Percentiles rank a stretch among this genome's conserved stretches.
Conservation (phyloP, 2,329 filamentous ascomycete genomes). For the Fusarium ramigenum region DNA sequence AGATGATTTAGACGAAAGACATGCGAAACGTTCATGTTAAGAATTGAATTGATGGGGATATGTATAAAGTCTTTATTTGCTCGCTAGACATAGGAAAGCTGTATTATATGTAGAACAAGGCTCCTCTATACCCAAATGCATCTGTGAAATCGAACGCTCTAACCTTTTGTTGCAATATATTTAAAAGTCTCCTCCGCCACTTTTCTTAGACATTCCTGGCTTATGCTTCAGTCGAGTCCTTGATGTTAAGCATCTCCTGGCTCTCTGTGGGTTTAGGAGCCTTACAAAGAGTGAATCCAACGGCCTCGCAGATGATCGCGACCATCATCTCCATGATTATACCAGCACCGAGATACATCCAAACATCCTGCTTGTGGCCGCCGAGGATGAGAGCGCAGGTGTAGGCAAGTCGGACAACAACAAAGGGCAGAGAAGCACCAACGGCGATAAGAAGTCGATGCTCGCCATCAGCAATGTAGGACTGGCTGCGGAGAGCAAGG, state of each 20-base stretch:
- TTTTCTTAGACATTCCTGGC: background rate
- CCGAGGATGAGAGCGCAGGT: constrained; percentile 44
- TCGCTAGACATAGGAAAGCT: background rate
- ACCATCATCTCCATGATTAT: constrained; percentile 49
- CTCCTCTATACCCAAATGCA: background rate
- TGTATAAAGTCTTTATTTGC: constrained; percentile 14
- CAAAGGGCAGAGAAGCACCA: constrained; percentile 46
- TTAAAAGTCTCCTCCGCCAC: background rate
- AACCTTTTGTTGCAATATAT: background rate
- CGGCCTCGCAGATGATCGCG: constrained; percentile 42
- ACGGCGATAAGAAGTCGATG: constrained; percentile 61
- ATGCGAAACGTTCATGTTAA: background rate
- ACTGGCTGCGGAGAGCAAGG: constrained; percentile 52
- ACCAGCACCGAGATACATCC: constrained; percentile 46
- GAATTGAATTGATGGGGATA: constrained; percentile 16
- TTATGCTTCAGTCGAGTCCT: background rate
- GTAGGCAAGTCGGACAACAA: constrained; percentile 47
- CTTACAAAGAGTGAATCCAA: constrained; percentile 46
- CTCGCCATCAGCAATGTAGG: constrained; percentile 58
- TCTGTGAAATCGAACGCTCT: background rate
- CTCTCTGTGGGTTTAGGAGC: constrained; percentile 15
- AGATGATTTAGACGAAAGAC: constrained; percentile 12
- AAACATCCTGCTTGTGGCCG: constrained; percentile 39
- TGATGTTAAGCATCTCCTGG: constrained; percentile 1
- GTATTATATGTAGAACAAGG: background rate